Evolutionary conservation across 2,329 filamentous ascomycete species (phyloP), one percentile per base, ranked within the genome.

Genomic region (Fusarium coffeatum): DNA sequence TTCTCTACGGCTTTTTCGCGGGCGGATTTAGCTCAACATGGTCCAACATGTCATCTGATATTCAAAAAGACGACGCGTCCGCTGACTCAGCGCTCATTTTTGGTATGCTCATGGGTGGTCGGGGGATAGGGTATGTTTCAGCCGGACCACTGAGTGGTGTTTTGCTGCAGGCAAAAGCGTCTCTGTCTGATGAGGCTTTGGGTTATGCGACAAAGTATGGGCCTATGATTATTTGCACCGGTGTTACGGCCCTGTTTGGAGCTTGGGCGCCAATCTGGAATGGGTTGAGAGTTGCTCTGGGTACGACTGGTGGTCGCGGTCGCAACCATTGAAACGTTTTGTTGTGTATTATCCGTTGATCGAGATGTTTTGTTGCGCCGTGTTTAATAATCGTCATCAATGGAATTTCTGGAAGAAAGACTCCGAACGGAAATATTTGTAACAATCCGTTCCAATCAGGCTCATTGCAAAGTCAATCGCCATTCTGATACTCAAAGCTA

Each of bases 1-100:
- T 89, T 16, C 80, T 85, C 6, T 91, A 89, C 69, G 89, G 89
- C 1, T 85, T 90, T 72, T 91, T 90, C 45, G 88, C 89, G 0
- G 87, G 88, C 4, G 86, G 86, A 0, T 91, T 88, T 69, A 87
- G 85, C 30, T 84, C 86, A 2, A 87, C 88, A 0, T 91, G 89
- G 88, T 84, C 84, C 4, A 85, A 85, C 2, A 82, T 86, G 72
- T 80, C 84, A 76, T 78, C 74, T 40, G 81, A 84, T 28, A 76
- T 85, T 6, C 72, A 76, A 20, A 66, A 66, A 18, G 66, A 71
- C 15, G 69, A 77, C 22, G 30, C 66, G 5, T 54, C 67, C 1
- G 68, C 77, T 6, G 76, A 78, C 46, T 70, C 76, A 6, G 72
- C 75, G 5, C 54, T 78, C 28, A 69, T 78, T 2, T 78, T 78